These are phyloP conservation scores for Fusarium liriodendri DNA, from an alignment of 2,329 filamentous ascomycete genomes.

Conservation along the genomic window DNA sequence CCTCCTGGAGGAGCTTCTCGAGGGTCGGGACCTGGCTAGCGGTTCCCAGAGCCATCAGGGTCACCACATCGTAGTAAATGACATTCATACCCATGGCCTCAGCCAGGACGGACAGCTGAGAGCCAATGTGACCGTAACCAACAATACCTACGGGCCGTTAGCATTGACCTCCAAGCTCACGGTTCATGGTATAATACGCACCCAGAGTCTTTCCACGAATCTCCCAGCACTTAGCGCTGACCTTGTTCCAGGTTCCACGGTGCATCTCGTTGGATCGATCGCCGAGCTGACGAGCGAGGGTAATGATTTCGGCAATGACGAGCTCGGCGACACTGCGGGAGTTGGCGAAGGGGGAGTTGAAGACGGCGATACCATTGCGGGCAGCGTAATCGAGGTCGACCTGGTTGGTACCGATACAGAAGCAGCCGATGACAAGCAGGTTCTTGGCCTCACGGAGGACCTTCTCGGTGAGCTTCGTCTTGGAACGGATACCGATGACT, in stretches of 20 bases:
- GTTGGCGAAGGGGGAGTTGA: slow-evolving; percentile 99
- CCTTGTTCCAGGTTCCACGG: slow-evolving; percentile 96
- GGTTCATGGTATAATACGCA: slow-evolving; percentile 48
- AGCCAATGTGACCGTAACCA: slow-evolving; percentile 97
- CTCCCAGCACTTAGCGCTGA: slow-evolving; percentile 97
- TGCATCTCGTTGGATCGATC: slow-evolving; percentile 97
- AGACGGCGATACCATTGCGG: slow-evolving; percentile 90
- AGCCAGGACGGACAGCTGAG: slow-evolving; percentile 92
- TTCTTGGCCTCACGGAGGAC: slow-evolving; percentile 92
- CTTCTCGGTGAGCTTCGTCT: slow-evolving; percentile 90
- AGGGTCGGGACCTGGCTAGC: slow-evolving; percentile 84
- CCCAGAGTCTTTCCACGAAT: slow-evolving; percentile 96
- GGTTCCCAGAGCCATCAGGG: slow-evolving; percentile 93
- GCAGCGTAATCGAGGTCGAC: slow-evolving; percentile 89
- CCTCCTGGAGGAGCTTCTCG: slow-evolving; percentile 77
- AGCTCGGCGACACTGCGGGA: slow-evolving; percentile 96
- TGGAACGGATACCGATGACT: slow-evolving; percentile 97
- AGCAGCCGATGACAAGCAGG: slow-evolving; percentile 94
- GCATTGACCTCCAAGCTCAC: background rate
- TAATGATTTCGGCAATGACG: slow-evolving; percentile 93
- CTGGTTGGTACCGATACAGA: slow-evolving; percentile 98
- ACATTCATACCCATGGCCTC: slow-evolving; percentile 99
- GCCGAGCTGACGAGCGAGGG: slow-evolving; percentile 88
- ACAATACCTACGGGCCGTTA: slow-evolving; percentile 73
- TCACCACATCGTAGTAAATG: slow-evolving; percentile 96